These are phyloP conservation scores for Teratosphaeria zuluensis DNA, from an alignment of 2,329 filamentous ascomycete species.

Conservation along the genomic window DNA sequence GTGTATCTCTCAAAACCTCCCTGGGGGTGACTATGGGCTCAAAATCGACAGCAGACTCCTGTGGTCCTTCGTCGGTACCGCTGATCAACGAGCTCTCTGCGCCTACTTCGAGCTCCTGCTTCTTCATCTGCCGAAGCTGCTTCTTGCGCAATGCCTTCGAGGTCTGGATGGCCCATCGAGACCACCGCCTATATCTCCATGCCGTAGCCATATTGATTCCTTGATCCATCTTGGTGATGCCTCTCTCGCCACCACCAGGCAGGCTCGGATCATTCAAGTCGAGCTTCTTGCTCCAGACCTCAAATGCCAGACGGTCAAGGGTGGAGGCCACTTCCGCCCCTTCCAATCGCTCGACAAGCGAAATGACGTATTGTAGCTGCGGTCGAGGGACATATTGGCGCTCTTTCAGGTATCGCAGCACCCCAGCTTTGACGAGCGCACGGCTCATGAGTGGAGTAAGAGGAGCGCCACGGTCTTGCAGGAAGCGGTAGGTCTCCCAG, in stretches of 20 bases:
- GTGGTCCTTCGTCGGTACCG: neutral
- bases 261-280: neutral
- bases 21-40: neutral
- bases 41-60: neutral
- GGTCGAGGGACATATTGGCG: slow-evolving; percentile 23
- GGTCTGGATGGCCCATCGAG: neutral
- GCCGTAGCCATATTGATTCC: neutral
- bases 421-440: slow-evolving; percentile 41
- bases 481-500: slow-evolving; percentile 37
- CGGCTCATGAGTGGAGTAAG: slow-evolving; percentile 35
- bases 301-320: slow-evolving; percentile 20
- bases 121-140: neutral
- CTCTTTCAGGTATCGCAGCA: slow-evolving; percentile 34
- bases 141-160: neutral
- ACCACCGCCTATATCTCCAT: neutral
- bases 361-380: slow-evolving; percentile 35
- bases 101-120: neutral
- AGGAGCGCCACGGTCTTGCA: slow-evolving; percentile 33
- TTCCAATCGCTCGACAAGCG: slow-evolving; percentile 35
- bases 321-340: slow-evolving; percentile 30
- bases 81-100: too few species aligned
- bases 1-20: neutral
- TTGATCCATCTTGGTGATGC: neutral
- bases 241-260: neutral
- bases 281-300: slow-evolving; percentile 6